Evolutionary conservation across 2,329 filamentous ascomycete genomes (phyloP).

Genomic region (Colletotrichum euphorbiae): DNA sequence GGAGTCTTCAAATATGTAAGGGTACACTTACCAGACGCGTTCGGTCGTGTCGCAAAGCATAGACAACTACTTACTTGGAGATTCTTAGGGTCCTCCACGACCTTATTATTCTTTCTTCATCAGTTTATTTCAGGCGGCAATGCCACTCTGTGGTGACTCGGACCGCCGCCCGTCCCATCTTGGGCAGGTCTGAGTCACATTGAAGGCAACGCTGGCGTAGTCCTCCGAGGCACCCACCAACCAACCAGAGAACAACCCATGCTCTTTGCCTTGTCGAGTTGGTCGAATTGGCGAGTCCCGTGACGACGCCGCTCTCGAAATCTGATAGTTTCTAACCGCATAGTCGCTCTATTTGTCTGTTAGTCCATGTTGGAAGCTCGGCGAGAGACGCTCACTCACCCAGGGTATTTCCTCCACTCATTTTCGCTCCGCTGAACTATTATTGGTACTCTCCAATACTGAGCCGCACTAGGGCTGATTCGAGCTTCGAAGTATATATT

Average conservation of each 20-base stretch:
- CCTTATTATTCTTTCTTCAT: constrained; percentile 7
- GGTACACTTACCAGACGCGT: constrained; percentile 12
- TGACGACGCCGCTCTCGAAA: neutral
- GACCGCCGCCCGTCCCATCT: neutral
- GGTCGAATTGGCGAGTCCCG: neutral
- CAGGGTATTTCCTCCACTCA: too few relatives aligned
- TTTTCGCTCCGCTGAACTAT: neutral
- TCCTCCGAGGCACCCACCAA: constrained; percentile 19
- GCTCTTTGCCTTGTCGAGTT: neutral
- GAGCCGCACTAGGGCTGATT: constrained; percentile 7
- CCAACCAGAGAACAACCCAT: neutral
- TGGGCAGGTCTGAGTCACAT: constrained; percentile 29
- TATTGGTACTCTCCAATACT: constrained; percentile 1
- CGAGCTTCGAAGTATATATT: constrained; percentile 15
- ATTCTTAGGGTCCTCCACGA: neutral
- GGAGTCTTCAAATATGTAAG: constrained; percentile 24
- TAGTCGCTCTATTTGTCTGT: neutral
- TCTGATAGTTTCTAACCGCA: neutral
- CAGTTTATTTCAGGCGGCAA: constrained; percentile 28
- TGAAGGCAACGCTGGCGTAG: neutral
- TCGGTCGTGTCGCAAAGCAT: constrained; percentile 5
- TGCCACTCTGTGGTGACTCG: constrained; percentile 15
- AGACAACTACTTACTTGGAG: neutral
- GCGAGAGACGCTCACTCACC: constrained; percentile 8
- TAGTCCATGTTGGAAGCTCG: constrained; percentile 2